Evolutionary conservation across 352 stramenopile species (phyloP).

Genomic region (Pythium utonaiense): DNA sequence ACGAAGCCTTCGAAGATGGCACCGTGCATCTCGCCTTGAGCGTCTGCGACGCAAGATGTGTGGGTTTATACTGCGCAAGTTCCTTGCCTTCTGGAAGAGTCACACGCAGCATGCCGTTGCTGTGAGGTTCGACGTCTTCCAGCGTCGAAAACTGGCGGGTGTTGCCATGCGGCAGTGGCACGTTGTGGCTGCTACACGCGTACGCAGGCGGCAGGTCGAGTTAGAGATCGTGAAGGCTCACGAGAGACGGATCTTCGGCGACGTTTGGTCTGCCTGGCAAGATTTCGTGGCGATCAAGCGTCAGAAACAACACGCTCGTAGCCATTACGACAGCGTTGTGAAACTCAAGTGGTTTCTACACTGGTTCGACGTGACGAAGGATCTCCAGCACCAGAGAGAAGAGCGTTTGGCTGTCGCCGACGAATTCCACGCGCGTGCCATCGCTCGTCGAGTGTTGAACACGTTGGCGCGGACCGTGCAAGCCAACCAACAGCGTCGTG

Average conservation of each 20-base stretch:
- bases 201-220: not conserved
- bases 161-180: slow-evolving; percentile 30
- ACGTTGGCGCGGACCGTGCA: slow-evolving; percentile 5
- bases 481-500: slow-evolving; percentile 33
- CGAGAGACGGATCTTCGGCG: not conserved
- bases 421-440: not conserved
- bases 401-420: not conserved
- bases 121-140: slow-evolving; percentile 29
- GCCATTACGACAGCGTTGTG: slow-evolving; percentile 1
- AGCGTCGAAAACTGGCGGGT: slow-evolving; percentile 21
- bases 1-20: slow-evolving; percentile 26
- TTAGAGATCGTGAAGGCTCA: not conserved
- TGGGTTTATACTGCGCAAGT: slow-evolving; percentile 36
- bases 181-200: not conserved
- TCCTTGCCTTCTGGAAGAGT: slow-evolving; percentile 33
- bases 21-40: not conserved
- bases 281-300: not conserved
- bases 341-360: slow-evolving; percentile 14
- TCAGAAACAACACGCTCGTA: not conserved
- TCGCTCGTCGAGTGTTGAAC: not conserved
- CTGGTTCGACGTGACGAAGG: slow-evolving; percentile 1
- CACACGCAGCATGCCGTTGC: slow-evolving; percentile 30
- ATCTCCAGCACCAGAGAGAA: not conserved
- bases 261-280: slow-evolving; percentile 6
- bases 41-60: slow-evolving; percentile 17